These are phyloP conservation scores for Exophiala calicioides DNA, from an alignment of 2,329 filamentous ascomycete species.

Conservation along the genomic window DNA sequence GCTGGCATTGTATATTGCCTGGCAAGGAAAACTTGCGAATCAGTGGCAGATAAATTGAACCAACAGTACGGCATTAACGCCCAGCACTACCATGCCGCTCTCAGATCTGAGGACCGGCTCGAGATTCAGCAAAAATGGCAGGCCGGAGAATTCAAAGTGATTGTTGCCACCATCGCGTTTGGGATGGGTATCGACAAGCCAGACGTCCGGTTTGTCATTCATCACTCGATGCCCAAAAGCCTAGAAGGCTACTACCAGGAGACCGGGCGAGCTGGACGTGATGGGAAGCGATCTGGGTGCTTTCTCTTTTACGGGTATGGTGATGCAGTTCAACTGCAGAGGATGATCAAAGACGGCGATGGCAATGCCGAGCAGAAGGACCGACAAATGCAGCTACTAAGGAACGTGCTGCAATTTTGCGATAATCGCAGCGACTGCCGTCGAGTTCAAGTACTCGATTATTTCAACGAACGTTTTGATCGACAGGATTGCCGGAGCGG, in stretches of 20 bases:
- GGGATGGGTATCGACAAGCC: slow-evolving; percentile 99
- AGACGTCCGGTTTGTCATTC: slow-evolving; percentile 94
- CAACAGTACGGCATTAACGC: slow-evolving; percentile 67
- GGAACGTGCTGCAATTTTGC: slow-evolving; percentile 81
- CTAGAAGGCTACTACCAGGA: slow-evolving; percentile 98
- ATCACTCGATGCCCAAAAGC: slow-evolving; percentile 89
- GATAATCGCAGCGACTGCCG: slow-evolving; percentile 88
- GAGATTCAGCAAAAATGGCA: slow-evolving; percentile 82
- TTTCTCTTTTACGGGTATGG: slow-evolving; percentile 84
- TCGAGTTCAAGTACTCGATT: slow-evolving; percentile 82
- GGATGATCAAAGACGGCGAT: slow-evolving; percentile 81
- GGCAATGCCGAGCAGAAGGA: slow-evolving; percentile 77
- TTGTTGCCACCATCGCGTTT: slow-evolving; percentile 97
- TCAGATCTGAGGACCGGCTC: slow-evolving; percentile 68
- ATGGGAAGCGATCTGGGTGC: slow-evolving; percentile 83
- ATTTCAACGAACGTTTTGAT: slow-evolving; percentile 86
- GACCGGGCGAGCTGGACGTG: slow-evolving; percentile 89
- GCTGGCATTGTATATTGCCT: slow-evolving; percentile 94
- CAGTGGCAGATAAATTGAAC: slow-evolving; percentile 69
- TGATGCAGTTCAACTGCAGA: slow-evolving; percentile 72
- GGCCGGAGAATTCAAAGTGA: slow-evolving; percentile 73
- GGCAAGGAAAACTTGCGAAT: slow-evolving; percentile 79
- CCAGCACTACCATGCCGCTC: slow-evolving; percentile 80
- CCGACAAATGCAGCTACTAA: slow-evolving; percentile 80
- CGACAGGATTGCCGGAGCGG: slow-evolving; percentile 68